These are phyloP conservation scores for Eleusine indica DNA, from an alignment of 176 grass and related monocot species.

Conservation along the genomic window DNA sequence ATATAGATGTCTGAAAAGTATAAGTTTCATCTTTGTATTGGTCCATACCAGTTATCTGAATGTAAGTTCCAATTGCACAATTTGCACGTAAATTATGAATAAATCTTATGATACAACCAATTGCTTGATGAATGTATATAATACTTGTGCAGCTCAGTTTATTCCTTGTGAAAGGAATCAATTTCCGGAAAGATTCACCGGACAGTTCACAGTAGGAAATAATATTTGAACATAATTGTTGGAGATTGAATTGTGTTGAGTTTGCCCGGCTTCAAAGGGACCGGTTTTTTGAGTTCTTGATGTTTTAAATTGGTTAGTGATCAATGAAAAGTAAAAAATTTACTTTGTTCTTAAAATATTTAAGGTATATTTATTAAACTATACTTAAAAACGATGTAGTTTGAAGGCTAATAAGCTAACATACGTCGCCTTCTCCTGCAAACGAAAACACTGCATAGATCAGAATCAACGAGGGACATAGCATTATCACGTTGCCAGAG, in stretches of 20 bases:
- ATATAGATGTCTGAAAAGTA: constrained; percentile 19
- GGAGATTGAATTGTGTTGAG: background rate
- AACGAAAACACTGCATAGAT: too few species aligned
- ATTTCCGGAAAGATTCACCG: background rate
- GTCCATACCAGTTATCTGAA: background rate
- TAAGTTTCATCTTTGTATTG: background rate
- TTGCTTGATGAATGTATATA: background rate
- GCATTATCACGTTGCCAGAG: too few species aligned
- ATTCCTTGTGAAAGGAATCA: background rate
- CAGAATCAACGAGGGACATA: too few species aligned
- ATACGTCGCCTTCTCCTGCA: background rate
- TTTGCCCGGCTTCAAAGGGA: background rate
- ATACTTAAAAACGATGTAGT: background rate
- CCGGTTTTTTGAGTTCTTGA: background rate
- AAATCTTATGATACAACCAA: constrained; percentile 16
- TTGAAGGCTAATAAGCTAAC: background rate
- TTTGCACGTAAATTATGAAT: constrained; percentile 38
- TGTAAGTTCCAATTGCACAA: constrained; percentile 16
- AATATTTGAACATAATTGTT: background rate
- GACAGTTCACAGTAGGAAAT: background rate
- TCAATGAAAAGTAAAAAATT: background rate
- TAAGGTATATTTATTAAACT: background rate
- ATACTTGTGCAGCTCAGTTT: background rate
- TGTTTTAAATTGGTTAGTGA: background rate
- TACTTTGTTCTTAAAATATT: background rate